phyloP scores from a whole-genome alignment of 1,139 yeast species.

The Candida pseudocylindracea region DNA sequence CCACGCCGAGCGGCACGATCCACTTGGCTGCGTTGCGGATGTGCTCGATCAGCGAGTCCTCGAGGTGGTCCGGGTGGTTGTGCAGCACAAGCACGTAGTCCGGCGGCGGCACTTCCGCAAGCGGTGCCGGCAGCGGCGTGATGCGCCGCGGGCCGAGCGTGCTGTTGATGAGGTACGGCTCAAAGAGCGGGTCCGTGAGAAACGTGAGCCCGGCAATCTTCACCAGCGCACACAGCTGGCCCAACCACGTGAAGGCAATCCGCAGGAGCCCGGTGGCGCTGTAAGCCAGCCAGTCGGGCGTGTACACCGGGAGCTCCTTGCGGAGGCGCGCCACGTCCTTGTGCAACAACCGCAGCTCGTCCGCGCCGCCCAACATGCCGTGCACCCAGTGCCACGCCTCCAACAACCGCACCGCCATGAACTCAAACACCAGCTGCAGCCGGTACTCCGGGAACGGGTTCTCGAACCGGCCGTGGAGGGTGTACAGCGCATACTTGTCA shows the following conservation, averaged over 20 bases:
- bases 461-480: conserved; percentile 60
- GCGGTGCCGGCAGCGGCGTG: conserved; percentile 42
- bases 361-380: conserved; percentile 17
- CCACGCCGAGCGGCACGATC: conserved; percentile 75
- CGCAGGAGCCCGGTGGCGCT: conserved; percentile 9
- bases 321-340: too few species aligned
- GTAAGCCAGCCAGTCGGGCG: conserved; percentile 13
- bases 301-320: conserved; percentile 22
- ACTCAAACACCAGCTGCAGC: conserved; percentile 77
- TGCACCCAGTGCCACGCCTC: conserved; percentile 24
- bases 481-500: conserved; percentile 21
- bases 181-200: conserved; percentile 69
- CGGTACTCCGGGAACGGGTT: conserved; percentile 88
- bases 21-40: conserved; percentile 46
- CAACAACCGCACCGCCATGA: conserved; percentile 42
- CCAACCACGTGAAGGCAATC: conserved; percentile 69
- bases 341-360: conserved; percentile 9
- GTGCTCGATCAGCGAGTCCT: conserved; percentile 29
- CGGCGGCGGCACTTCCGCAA: conserved; percentile 36
- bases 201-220: conserved; percentile 55
- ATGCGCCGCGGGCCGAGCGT: conserved; percentile 66
- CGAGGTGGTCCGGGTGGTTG: conserved; percentile 90
- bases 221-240: conserved; percentile 69
- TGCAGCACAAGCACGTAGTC: conserved; percentile 66
- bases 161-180: conserved; percentile 39